A percentile compares a stretch with the other conserved stretches of the same genome.
These are phyloP conservation scores for Castanea sativa DNA, from an alignment of 306 rosid species.

Conservation along the genomic window DNA sequence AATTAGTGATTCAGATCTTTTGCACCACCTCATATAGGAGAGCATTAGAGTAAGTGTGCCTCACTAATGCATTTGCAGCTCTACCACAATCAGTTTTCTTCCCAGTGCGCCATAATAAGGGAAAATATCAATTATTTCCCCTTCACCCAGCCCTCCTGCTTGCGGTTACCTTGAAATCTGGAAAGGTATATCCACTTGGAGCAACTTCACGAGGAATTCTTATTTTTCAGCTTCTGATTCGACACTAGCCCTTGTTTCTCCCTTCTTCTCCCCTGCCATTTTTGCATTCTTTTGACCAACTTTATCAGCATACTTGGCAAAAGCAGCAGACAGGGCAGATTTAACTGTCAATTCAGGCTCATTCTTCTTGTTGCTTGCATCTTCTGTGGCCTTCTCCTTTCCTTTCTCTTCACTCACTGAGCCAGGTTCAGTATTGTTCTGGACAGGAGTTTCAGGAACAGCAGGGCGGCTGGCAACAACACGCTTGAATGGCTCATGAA, in stretches of 20 bases:
- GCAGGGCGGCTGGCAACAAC: slow-evolving; percentile 52
- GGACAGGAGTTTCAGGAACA: slow-evolving; percentile 38
- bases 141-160: not conserved
- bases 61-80: not conserved
- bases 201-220: not conserved
- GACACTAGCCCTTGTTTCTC: slow-evolving; percentile 32
- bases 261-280: slow-evolving; percentile 30
- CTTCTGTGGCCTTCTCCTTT: slow-evolving; percentile 31
- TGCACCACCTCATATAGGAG: not conserved
- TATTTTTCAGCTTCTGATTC: slow-evolving; percentile 22
- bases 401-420: slow-evolving; percentile 40
- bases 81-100: not conserved
- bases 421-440: slow-evolving; percentile 42
- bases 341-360: slow-evolving; percentile 62
- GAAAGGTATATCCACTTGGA: not conserved
- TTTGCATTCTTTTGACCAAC: slow-evolving; percentile 35
- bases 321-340: slow-evolving; percentile 84
- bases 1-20: not conserved
- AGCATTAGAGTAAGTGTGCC: not conserved
- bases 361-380: slow-evolving; percentile 46
- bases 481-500: slow-evolving; percentile 94
- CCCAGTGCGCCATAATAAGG: not conserved
- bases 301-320: slow-evolving; percentile 65
- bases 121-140: not conserved
- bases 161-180: not conserved